Evolutionary conservation across 352 stramenopile genomes (phyloP), one percentile per base, ranked within the genome.

Genomic region (Globisporangium ultimum): DNA sequence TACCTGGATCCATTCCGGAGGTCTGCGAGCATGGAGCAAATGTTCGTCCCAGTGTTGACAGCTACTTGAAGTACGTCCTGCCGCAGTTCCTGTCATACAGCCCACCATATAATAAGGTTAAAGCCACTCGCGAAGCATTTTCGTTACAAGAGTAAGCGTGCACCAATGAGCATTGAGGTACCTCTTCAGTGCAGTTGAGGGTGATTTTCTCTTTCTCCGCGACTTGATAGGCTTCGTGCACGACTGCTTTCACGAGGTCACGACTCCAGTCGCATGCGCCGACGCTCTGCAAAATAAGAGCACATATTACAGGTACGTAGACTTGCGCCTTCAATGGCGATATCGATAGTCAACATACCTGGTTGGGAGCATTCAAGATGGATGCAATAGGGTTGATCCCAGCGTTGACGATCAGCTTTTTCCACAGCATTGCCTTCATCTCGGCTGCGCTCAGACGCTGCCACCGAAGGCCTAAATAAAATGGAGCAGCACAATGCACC

Each of bases 331-430:
- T 32, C 11, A 57, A 20, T 48, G 24, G n/a, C n/a, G 17, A 14
- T 41, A 2, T 11, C n/a, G 53, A 3, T n/a, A 46, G 20, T 12
- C 12, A 34, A 28, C 55, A 49, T 61, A 83, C 79, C 28, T 65
- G 49, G 60, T 93, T 93, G 2, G 72, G 49, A 12, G 68, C 62
- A 53, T 93, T 68, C 5, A 91, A 42, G 15, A 93, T 50, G 10
- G 78, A 82, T 10, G 78, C 78, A 17, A 93, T 66, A 4, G 84
- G 81, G 50, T 93, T 93, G 61, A 93, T 90, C 2, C 68, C 80
- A 2, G 84, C 84, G 56, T 93, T 93, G 40, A 93, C 77, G 63
- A 93, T 84, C 36, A 91, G 65, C 48, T 93, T 93, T 17, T 72
- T 70, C 84, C 84, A 93, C 12, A 87, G 67, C 36, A 87, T 88